Evolutionary conservation across 345 rosid species (phyloP).

Genomic region (Populus simonii): DNA sequence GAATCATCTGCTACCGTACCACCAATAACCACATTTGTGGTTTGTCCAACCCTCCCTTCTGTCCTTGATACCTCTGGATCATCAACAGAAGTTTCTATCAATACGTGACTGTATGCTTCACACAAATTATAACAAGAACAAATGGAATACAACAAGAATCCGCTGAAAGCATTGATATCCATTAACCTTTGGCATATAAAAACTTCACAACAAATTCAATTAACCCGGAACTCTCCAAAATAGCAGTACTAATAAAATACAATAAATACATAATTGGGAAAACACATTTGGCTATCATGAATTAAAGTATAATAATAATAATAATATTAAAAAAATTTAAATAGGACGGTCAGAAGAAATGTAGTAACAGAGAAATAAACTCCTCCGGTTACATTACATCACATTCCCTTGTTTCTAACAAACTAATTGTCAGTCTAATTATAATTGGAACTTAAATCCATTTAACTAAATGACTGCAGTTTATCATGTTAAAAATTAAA

Average conservation of each 20-base stretch:
- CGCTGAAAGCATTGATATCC: background rate
- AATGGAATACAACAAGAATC: background rate
- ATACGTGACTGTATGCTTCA: background rate
- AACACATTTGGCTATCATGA: too few relatives aligned
- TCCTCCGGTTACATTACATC: too few relatives aligned
- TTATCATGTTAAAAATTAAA: background rate
- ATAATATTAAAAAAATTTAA: too few relatives aligned
- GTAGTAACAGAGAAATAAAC: too few relatives aligned
- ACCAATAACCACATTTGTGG: conserved; percentile 88
- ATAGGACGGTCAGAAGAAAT: too few relatives aligned
- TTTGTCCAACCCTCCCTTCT: conserved; percentile 92
- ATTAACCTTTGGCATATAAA: too few relatives aligned
- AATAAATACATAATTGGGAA: too few relatives aligned
- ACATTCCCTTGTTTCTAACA: too few relatives aligned
- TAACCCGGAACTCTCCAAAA: too few relatives aligned
- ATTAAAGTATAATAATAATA: too few relatives aligned
- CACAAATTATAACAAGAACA: background rate
- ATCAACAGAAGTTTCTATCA: conserved; percentile 3
- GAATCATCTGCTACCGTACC: conserved; percentile 95
- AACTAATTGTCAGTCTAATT: background rate
- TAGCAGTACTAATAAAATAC: too few relatives aligned
- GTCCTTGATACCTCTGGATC: conserved; percentile 81
- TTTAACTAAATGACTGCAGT: background rate
- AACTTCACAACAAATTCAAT: too few relatives aligned
- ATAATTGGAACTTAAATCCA: background rate